Conservation (phyloP, 164 flowering plant species). For the Euptelea pleiosperma region DNA sequence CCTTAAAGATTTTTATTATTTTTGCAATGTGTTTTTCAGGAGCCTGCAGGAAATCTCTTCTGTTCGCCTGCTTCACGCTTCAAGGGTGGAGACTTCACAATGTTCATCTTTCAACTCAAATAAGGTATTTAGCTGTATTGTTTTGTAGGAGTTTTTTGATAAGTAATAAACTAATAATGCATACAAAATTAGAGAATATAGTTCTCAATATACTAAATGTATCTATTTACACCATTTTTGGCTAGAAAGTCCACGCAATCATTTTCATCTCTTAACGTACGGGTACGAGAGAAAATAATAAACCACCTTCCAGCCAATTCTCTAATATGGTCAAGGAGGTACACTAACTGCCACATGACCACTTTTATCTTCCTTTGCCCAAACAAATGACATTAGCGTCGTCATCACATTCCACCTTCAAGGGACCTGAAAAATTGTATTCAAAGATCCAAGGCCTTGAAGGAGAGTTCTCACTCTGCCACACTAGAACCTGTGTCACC, state of each 20-base stretch:
- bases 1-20: slow-evolving; percentile 8
- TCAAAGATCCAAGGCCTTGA: neutral
- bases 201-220: neutral
- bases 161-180: no score
- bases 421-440: no score
- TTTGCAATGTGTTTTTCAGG: slow-evolving; percentile 40
- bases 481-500: neutral
- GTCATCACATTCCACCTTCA: no score
- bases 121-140: slow-evolving; percentile 36
- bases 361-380: neutral
- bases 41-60: slow-evolving; percentile 65
- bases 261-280: neutral
- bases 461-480: neutral
- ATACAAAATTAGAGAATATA: no score
- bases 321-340: neutral
- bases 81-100: slow-evolving; percentile 16
- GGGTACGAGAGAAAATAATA: neutral
- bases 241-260: neutral
- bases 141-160: neutral
- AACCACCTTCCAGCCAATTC: no score
- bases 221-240: neutral
- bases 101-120: slow-evolving; percentile 27
- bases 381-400: no score
- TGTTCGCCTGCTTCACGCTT: slow-evolving; percentile 26
- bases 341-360: neutral